Evolutionary conservation across 176 grass and related monocot genomes (phyloP), one percentile per base, ranked within the genome.

Genomic region (Eleusine coracana): DNA sequence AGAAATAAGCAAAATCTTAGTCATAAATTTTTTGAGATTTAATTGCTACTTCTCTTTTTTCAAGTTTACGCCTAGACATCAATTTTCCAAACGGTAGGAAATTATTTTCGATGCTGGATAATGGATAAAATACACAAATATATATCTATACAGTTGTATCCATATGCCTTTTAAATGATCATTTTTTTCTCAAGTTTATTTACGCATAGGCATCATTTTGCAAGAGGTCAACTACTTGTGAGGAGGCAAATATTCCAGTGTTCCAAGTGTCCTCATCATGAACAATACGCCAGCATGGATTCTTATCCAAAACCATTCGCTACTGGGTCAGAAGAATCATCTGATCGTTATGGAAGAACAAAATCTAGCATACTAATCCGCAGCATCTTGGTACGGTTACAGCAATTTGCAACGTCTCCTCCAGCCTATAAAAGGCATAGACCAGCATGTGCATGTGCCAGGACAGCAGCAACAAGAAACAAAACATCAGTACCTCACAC

Each of bases 301-400:
- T 59, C 55, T 59, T 59, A 59, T 59, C 55, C 55, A 59, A 59
- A 59, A 21, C n/a, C 23, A 94, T 34, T 84, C 55, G 7, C 20
- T 59, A 59, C 6, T 13, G 10, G 10, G 49, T 50, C 10, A 50
- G 44, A 20, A 65, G 59, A 65, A 66, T 50, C 61, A 79, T 51
- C 50, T 79, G 31, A 49, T 45, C 10, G 61, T 79, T 66, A 49
- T 37, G 50, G 3, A 79, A 68, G 45, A 51, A 79, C 45, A 46
- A 79, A 52, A 79, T 79, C 63, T 67, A 66, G 6, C 63, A 20
- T 20, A 7, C 6, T 20, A 55, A 56, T 56, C 52, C 52, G 21
- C 54, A 58, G 44, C 15, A 54, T 3, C 4, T 18, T 3, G 16
- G 51, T 17, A 31, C 14, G 4, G 46, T 18, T n/a, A n/a, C 18